Base-by-base conservation (phyloP, 208 protist genomes). In the Trypanosoma boissoni region DNA sequence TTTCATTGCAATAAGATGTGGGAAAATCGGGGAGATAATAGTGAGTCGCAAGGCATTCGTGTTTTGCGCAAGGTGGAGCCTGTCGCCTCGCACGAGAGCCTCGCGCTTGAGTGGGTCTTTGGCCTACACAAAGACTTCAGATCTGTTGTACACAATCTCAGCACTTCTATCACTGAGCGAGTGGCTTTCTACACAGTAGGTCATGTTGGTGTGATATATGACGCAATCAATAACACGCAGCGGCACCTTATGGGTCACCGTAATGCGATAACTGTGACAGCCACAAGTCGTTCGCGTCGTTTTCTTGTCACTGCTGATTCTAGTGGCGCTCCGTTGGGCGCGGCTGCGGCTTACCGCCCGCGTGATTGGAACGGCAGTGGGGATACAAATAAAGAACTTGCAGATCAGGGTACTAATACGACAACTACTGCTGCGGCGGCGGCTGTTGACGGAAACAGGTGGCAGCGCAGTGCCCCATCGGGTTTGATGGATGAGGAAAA, bases 291-390 rank as follows among this genome's bases (percentile, higher is more conserved):
- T 55, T 96, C 95, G 60, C 74, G 86, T 24, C 80, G 88, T 51
- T 97, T 95, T 61, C 62, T 98, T 58, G 93, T 96, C 31, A 97
- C 96, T 5, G 83, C 82, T 2, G 96, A 98, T 67, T 67, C 71
- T 50, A 94, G 96, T 44, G 74, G 12, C 1, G 27, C 10, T 31
- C 24, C 10, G 10, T 14, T 26, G 21, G 27, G 21, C 45, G 2
- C 32, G 12, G 21, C 14, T 3, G 16, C 26, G 16, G n/a, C 28
- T 2, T 29, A 16, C 24, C 6, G 12, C 34, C 8, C 6, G 34
- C 8, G 12, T 24, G 57, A 61, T 20, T 72, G 68, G 23, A 74
- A 74, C 41, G 31, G 68, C 31, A n/a, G n/a, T n/a, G n/a, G n/a
- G n/a, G n/a, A n/a, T n/a, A n/a, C 9, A 6, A 53, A 53, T 32